A percentile compares a stretch with the other conserved stretches of the same genome.
These are phyloP conservation scores for Herpotrichia juniperi DNA, from an alignment of 2,329 filamentous ascomycete species.

Conservation along the genomic window DNA sequence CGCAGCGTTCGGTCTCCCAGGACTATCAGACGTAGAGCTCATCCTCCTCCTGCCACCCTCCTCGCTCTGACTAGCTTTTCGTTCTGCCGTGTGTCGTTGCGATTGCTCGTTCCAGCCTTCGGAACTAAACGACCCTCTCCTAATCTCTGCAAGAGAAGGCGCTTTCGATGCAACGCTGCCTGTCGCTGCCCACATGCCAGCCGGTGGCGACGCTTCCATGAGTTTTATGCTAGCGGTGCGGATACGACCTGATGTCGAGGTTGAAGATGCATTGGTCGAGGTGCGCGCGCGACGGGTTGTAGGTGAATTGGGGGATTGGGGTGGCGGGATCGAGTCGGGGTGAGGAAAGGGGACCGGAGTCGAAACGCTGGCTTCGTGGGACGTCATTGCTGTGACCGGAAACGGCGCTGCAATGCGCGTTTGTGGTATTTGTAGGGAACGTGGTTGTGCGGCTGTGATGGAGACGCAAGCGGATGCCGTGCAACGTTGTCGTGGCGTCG, in stretches of 20 bases:
- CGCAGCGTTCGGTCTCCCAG: constrained; percentile 7
- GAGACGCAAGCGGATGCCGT: not conserved
- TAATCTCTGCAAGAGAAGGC: constrained; percentile 51
- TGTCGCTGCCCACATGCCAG: constrained; percentile 54
- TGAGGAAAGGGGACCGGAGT: constrained; percentile 37
- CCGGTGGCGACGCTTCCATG: constrained; percentile 46
- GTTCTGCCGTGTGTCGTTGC: constrained; percentile 31
- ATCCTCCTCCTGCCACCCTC: constrained; percentile 13
- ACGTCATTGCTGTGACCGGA: constrained; percentile 24
- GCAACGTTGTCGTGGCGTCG: not conserved
- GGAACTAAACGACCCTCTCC: constrained; percentile 42
- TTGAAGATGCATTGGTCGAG: constrained; percentile 39
- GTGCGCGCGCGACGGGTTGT: constrained; percentile 26
- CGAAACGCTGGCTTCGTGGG: constrained; percentile 22
- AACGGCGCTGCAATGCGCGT: constrained; percentile 5
- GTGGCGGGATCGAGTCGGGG: constrained; percentile 18
- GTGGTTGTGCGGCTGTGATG: not conserved
- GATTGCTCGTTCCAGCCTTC: constrained; percentile 41
- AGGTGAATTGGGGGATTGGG: constrained; percentile 22
- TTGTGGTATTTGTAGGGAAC: constrained; percentile 15
- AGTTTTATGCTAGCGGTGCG: constrained; percentile 44
- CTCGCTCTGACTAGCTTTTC: constrained; percentile 30
- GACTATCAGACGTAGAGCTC: constrained; percentile 13
- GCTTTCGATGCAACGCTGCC: constrained; percentile 48
- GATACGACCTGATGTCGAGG: constrained; percentile 33